Conservation (phyloP, 2,329 filamentous ascomycete species). For the Aureobasidium pullulans region DNA sequence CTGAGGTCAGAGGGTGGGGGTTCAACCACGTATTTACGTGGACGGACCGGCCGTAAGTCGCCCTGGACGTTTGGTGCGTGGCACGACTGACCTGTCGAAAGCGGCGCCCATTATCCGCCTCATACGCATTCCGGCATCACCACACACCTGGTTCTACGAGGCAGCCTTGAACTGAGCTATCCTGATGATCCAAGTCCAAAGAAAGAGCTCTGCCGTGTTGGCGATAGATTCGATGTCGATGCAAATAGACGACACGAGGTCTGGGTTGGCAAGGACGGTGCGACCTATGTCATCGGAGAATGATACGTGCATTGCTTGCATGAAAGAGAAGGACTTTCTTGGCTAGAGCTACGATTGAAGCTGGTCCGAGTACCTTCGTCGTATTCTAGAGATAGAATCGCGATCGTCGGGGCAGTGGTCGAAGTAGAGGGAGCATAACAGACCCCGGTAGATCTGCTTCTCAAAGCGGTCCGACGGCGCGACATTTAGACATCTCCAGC, state of each 20-base stretch:
- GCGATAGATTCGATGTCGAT: conserved; percentile 59
- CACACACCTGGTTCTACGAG: conserved; percentile 61
- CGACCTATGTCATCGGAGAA: conserved; percentile 60
- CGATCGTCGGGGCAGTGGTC: neutral
- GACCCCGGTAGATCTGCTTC: neutral
- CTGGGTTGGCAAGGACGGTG: conserved; percentile 59
- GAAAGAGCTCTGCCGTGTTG: conserved; percentile 54
- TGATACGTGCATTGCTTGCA: conserved; percentile 19
- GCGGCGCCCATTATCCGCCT: conserved; percentile 60
- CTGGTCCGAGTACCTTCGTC: neutral
- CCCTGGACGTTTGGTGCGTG: neutral
- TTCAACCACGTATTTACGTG: conserved; percentile 64
- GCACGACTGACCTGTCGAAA: conserved; percentile 26
- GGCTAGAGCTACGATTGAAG: too few species aligned
- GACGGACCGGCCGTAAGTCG: conserved; percentile 60
- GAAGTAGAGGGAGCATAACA: neutral
- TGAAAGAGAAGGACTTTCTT: neutral
- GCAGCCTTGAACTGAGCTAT: conserved; percentile 60
- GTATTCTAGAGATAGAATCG: neutral
- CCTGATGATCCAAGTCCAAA: conserved; percentile 49
- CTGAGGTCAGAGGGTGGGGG: conserved; percentile 60
- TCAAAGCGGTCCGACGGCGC: neutral
- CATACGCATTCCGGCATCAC: conserved; percentile 59
- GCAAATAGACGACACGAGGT: conserved; percentile 60
- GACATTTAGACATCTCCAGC: neutral